Base-by-base conservation (phyloP, 306 rosid species). In the Prunus davidiana region DNA sequence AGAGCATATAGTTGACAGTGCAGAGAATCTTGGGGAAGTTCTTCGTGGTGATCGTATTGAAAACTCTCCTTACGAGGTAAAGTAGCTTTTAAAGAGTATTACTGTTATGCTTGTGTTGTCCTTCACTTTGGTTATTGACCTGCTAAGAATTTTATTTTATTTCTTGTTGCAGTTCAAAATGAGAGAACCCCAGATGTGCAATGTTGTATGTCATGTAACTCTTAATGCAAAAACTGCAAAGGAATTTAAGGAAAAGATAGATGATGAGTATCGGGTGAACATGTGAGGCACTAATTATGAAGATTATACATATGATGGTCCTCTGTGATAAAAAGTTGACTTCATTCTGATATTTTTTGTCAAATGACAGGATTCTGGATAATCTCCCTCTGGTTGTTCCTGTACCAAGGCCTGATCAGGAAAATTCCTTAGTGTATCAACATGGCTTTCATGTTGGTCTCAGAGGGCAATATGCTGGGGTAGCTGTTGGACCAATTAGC, bases 21-120 rank as follows among this genome's bases (percentile, higher is more conserved):
- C 96, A 60, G 98, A 93, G 90, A 93, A 93, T 88, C 97, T 93
- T n/a, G 97, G 97, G 28, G 98, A 93, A 76, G 93, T 93, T 67
- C 98, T 93, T 80, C 90, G 98, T 34, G 98, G 98, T 52, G 98
- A 93, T 74, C 91, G 91, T 46, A 89, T 93, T 8, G 97, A 93
- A 68, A 93, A 93, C 86, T 93, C 98, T 73, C 97, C 95, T 64
- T 93, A 82, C 69, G 91, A 80, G 95, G 98, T 89, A 67, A 58
- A 86, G 79, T 77, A 41, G 65, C 14, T 46, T 72, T 65, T 79
- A 58, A 20, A 22, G 78, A 43, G 16, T 45, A 5, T n/a, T 76
- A 32, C 6, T 50, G 19, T 57, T 51, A 58, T 71, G 67, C 12
- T 47, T 73, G 8, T 71, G 69, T 77, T 15, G 24, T 64, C 25